Percentiles rank a stretch among this genome's conserved stretches.
Conservation (phyloP, 495 filamentous ascomycete species). For the Penicillium taxi region DNA sequence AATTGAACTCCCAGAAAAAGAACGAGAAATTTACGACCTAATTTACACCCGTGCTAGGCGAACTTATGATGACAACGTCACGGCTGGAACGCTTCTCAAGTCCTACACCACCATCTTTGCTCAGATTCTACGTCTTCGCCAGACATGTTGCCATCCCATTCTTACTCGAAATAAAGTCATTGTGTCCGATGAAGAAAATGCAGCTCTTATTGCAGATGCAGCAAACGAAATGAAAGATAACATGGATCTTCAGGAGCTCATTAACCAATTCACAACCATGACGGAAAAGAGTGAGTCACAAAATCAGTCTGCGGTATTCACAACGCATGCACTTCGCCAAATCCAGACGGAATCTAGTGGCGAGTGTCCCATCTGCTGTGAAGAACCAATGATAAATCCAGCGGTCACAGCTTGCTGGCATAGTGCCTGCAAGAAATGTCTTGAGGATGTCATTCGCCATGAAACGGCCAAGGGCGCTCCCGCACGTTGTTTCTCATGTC, state of each 20-base stretch:
- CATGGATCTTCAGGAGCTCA: conserved; percentile 85
- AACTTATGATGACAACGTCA: conserved; percentile 75
- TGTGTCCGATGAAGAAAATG: conserved; percentile 82
- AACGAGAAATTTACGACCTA: conserved; percentile 86
- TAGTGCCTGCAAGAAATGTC: conserved; percentile 86
- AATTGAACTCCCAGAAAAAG: conserved; percentile 71
- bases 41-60: conserved; percentile 76
- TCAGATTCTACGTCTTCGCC: conserved; percentile 87
- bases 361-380: conserved; percentile 90
- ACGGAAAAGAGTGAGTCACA: conserved; percentile 50
- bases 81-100: conserved; percentile 87
- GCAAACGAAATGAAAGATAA: conserved; percentile 81
- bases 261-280: conserved; percentile 68
- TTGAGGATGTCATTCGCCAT: conserved; percentile 79
- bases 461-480: conserved; percentile 66
- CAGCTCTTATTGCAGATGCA: conserved; percentile 68
- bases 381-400: conserved; percentile 90
- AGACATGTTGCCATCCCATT: conserved; percentile 89
- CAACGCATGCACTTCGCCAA: conserved; percentile 76
- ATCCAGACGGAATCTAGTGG: conserved; percentile 81
- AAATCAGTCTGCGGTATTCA: conserved; percentile 50
- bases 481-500: conserved; percentile 82
- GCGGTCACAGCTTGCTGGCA: conserved; percentile 96
- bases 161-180: conserved; percentile 78
- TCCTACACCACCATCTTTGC: conserved; percentile 95